Conservation (phyloP, 345 rosid genomes). For the Rhodomyrtus tomentosa region DNA sequence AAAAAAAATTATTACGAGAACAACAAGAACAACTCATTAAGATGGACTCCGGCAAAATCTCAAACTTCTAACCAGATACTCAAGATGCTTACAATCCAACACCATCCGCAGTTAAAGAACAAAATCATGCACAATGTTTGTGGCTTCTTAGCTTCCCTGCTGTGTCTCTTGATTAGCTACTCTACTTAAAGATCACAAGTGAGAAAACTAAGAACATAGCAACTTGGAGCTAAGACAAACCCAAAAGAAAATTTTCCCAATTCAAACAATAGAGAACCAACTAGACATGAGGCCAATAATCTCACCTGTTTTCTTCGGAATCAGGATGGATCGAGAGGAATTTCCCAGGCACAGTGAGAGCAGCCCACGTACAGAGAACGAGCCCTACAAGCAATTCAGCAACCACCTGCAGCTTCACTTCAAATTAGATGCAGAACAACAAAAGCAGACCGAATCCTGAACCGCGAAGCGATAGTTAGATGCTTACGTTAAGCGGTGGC, state of each 20-base stretch:
- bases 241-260: not conserved
- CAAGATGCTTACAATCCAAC: not conserved
- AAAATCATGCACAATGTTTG: not conserved
- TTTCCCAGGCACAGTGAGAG: slow-evolving; percentile 76
- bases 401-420: slow-evolving; percentile 39
- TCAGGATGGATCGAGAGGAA: slow-evolving; percentile 82
- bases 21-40: not conserved
- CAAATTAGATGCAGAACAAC: not conserved
- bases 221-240: not conserved
- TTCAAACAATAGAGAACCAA: not conserved
- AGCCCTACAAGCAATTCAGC: slow-evolving; percentile 66
- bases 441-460: not conserved
- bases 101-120: not conserved
- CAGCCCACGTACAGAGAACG: slow-evolving; percentile 83
- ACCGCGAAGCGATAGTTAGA: not conserved
- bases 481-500: slow-evolving; percentile 61
- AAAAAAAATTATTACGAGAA: not conserved
- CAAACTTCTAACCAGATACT: not conserved
- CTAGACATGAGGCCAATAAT: not conserved
- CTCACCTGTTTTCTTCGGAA: slow-evolving; percentile 88
- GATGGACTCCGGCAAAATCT: not conserved
- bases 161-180: not conserved
- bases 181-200: not conserved
- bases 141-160: not conserved
- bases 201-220: not conserved